A percentile compares a stretch with the other conserved stretches of the same genome.
phyloP scores from a whole-genome alignment of 2,329 filamentous ascomycete genomes.

The Claviceps digitariae region DNA sequence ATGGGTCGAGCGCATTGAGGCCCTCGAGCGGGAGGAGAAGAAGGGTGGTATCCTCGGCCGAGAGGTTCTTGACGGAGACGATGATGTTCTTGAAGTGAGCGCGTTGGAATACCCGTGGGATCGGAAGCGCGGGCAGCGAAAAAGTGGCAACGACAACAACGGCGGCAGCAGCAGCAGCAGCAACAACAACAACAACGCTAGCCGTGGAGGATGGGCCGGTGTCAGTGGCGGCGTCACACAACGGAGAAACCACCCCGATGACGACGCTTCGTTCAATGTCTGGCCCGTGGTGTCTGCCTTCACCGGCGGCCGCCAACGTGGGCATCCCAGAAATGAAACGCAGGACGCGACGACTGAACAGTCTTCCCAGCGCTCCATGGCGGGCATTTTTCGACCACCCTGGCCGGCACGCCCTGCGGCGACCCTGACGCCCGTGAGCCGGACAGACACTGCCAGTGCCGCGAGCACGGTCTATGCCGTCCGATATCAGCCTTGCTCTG shows the following conservation, averaged over 20 bases:
- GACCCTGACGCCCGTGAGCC: constrained; percentile 42
- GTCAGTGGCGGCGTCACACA: background rate
- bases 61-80: constrained; percentile 87
- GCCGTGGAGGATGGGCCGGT: background rate
- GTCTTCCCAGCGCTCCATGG: constrained; percentile 15
- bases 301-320: constrained; percentile 14
- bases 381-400: constrained; percentile 32
- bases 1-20: constrained; percentile 92
- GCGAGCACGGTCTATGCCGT: constrained; percentile 52
- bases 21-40: constrained; percentile 80
- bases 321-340: constrained; percentile 7
- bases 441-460: constrained; percentile 49
- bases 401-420: constrained; percentile 44
- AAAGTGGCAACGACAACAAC: constrained; percentile 16
- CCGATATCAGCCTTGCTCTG: constrained; percentile 44
- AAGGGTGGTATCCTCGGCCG: constrained; percentile 85
- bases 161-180: constrained; percentile 16
- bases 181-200: constrained; percentile 14
- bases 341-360: constrained; percentile 12
- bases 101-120: constrained; percentile 37
- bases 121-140: constrained; percentile 23
- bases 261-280: constrained; percentile 9
- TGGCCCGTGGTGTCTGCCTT: constrained; percentile 17
- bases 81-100: constrained; percentile 69
- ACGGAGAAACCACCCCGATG: background rate